Base-by-base conservation (phyloP, 2,329 filamentous ascomycete species). In the Scolecobasidium constrictum region DNA sequence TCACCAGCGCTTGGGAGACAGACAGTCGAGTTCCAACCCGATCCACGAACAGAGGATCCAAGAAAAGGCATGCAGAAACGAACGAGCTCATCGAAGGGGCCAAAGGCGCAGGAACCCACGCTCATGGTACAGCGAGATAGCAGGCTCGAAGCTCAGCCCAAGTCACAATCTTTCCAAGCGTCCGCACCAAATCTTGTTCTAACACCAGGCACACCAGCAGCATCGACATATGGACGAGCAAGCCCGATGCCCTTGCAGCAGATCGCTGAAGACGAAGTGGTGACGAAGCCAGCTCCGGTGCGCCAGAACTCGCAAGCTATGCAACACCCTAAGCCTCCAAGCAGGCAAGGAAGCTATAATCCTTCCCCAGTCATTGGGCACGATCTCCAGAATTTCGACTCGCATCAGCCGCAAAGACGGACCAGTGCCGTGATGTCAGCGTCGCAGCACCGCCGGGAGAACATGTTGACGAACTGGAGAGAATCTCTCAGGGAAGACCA, bases 171-270 rank as follows among this genome's bases (percentile, higher is more conserved):
- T 5, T 26, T 42, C 12, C 9, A 20, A 28, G 15, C 12, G 13
- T 37, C 33, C 23, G 21, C 39, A 22, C 28, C 6, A n/a, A 23
- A 43, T 13, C 19, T 33, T 19, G 39, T 17, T 22, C 9, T 15
- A 5, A 13, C 20, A 6, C 34, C 18, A 18, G 36, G 46, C 56
- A 6, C 56, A 56, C 16, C 54, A 65, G 19, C 15, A 73, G 76
- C 49, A 65, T 71, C 2, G 84, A 88, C 47, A 75, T 87, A 44
- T 68, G 90, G 50, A 80, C 84, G 0, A 31, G 26, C 26, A 31
- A 31, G 26, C 26, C n/a, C n/a, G n/a, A n/a, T n/a, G n/a, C 26
- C 26, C n/a, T n/a, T 31, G 26, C 9, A 31, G n/a, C 9, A 7
- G 26, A 68, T 92, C 15, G 81, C 77, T 34, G 75, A 83, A 52